Percentiles rank a stretch among this genome's conserved stretches.
phyloP scores from a whole-genome alignment of 768 basidiomycete genomes.

The Leccinum longicurvipes region DNA sequence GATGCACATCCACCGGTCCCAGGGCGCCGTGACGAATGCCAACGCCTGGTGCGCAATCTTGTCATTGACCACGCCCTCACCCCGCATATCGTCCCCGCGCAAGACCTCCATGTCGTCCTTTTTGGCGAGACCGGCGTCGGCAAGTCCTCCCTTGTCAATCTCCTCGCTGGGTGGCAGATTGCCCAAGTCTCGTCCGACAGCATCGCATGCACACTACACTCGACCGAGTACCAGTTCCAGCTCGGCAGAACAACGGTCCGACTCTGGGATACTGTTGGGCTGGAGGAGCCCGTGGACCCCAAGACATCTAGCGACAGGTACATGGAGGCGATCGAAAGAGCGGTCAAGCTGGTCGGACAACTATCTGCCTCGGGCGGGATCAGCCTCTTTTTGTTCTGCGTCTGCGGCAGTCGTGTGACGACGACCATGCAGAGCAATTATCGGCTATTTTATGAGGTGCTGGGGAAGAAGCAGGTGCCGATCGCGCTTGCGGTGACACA shows the following conservation, averaged over 20 bases:
- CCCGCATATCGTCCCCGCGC: conserved; percentile 13
- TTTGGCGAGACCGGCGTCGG: conserved; percentile 42
- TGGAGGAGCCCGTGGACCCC: conserved; percentile 23
- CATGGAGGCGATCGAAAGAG: conserved; percentile 25
- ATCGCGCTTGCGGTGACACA: conserved; percentile 38
- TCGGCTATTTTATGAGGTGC: conserved; percentile 36
- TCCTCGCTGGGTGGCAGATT: conserved; percentile 33
- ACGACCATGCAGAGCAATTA: conserved; percentile 31
- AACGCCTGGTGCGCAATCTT: conserved; percentile 23
- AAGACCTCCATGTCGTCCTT: conserved; percentile 33
- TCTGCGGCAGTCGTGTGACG: conserved; percentile 30
- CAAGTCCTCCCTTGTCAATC: conserved; percentile 36
- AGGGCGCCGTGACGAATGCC: conserved; percentile 23
- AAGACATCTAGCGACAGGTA: conserved; percentile 14
- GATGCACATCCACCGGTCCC: conserved; percentile 13
- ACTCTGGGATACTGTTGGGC: conserved; percentile 34
- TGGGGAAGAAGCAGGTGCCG: conserved; percentile 38
- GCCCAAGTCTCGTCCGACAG: conserved; percentile 26
- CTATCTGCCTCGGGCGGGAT: conserved; percentile 28
- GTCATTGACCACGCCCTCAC: conserved; percentile 22
- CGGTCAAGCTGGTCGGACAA: conserved; percentile 29
- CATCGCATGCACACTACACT: conserved; percentile 31
- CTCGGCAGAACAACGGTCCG: conserved; percentile 20
- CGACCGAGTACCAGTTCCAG: conserved; percentile 24
- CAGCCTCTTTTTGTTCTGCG: conserved; percentile 32